Base-by-base conservation (phyloP, 257 asterid species). In the Avicennia marina region DNA sequence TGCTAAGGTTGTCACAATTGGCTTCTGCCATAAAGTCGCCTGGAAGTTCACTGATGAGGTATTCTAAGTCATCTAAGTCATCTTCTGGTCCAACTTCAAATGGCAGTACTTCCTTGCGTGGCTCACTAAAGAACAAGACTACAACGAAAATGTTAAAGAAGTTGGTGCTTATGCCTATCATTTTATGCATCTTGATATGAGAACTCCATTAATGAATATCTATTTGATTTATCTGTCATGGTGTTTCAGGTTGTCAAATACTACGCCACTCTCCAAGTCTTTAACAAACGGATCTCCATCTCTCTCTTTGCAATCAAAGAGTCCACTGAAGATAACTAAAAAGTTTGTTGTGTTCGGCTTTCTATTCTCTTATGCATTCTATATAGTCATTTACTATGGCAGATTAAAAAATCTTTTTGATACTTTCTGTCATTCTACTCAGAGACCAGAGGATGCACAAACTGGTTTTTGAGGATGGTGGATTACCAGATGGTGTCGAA, bases 381-480 rank as follows among this genome's bases (percentile, higher is more conserved):
- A 4, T n/a, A 12, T 31, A 1, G 17, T 22, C 67, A 39, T 34
- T 39, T 43, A 18, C 17, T 41, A 58, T 11, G 38, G 34, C 67
- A 42, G 44, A 32, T 47, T 47, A 42, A 31, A 57, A 15, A 34
- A 56, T 57, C 44, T 33, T 60, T 22, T 48, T 62, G 47, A 33
- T 27, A 43, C 40, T 55, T 60, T 60, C 41, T 38, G 11, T 68
- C 45, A 12, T 66, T 75, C 58, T n/a, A n/a, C n/a, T 49, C 71
- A 93, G 98, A 68, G 97, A 89, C 73, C 96, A 85, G 78, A 83
- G 78, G 77, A 85, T 93, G 95, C 95, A 93, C 85, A 75, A 72
- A 75, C 77, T 89, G 75, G 96, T 93, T 51, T 93, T 93, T 60
- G 94, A 86, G 76, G 75, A 80, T 62, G 94, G 78, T 68, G 96